Base-by-base conservation (phyloP, 139 green algal genomes). In the Chlamydomonas incerta region DNA sequence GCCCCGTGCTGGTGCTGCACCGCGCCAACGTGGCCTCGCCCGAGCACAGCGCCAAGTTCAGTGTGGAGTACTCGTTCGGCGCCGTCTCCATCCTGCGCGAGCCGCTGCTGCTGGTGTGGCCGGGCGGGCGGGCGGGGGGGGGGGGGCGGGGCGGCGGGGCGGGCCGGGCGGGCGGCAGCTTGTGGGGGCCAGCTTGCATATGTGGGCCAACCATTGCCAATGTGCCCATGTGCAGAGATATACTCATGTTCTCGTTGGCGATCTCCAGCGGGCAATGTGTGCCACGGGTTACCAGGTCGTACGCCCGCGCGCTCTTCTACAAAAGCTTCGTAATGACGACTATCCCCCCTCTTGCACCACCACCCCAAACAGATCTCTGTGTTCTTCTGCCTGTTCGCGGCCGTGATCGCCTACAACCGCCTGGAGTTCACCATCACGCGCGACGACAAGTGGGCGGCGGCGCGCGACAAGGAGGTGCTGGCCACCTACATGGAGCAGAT, bases 1-100 rank as follows among this genome's bases (percentile, higher is more conserved):
- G 96, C 5, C 94, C 95, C 6, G 96, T 98, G 72, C 68, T 98
- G 72, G 94, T 97, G 62, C 88, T 98, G 69, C 82, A 85, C 26
- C 92, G 90, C 85, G 33, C 15, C 33, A 95, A 96, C 74, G 37
- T 96, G 18, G 93, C 95, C 28, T 20, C 37, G 6, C 87, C 90
- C 70, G 86, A 88, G 63, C 80, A 90, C 47, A 67, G 68, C 4
- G 55, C 47, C 75, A 83, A 88, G 82, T 90, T 92, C 71, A 85
- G 82, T 31, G 91, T 96, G 20, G 81, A 92, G 21, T 97, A 97
- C 90, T 79, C 46, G 35, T 95, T 95, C 83, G 65, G 65, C 1
- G 31, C 68, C 14, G 50, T 88, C 13, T 75, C 83, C 26, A 80
- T 90, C 69, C 89, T 96, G 47, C 60, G 89, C 14, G 93, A 97